phyloP scores from a whole-genome alignment of 805 yeast species.

The Saccharomyces kudriavzevii region DNA sequence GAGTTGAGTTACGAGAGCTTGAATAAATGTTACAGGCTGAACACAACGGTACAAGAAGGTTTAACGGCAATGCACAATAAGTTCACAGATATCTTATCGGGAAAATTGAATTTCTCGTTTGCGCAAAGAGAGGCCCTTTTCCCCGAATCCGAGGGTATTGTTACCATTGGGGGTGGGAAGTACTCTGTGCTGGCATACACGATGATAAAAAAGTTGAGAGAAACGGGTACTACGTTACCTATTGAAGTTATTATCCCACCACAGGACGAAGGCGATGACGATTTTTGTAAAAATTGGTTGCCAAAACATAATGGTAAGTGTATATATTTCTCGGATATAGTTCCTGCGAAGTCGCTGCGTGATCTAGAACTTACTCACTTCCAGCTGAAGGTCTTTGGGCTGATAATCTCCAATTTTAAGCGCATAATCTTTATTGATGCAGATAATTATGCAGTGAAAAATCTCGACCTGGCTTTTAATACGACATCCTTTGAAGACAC shows the following conservation, averaged over 20 bases:
- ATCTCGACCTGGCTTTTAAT: slow-evolving; percentile 40
- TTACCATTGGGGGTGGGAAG: slow-evolving; percentile 68
- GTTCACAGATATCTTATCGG: neutral
- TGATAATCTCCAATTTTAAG: slow-evolving; percentile 69
- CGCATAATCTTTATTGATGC: slow-evolving; percentile 68
- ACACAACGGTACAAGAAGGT: neutral
- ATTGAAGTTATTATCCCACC: slow-evolving; percentile 77
- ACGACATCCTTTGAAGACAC: slow-evolving; percentile 37
- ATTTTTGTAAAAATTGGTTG: slow-evolving; percentile 55
- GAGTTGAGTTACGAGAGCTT: slow-evolving; percentile 10
- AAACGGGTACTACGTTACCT: slow-evolving; percentile 61
- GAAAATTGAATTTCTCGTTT: neutral
- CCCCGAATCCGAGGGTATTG: slow-evolving; percentile 49
- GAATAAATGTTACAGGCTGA: slow-evolving; percentile 12
- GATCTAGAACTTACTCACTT: slow-evolving; percentile 42
- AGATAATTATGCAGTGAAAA: slow-evolving; percentile 52
- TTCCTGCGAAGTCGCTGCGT: slow-evolving; percentile 40
- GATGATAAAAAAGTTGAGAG: slow-evolving; percentile 47
- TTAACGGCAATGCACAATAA: neutral
- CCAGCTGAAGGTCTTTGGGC: slow-evolving; percentile 65
- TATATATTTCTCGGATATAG: slow-evolving; percentile 41
- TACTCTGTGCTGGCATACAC: slow-evolving; percentile 56
- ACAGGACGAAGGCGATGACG: slow-evolving; percentile 60
- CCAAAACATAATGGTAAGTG: slow-evolving; percentile 62
- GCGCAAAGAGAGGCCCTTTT: slow-evolving; percentile 3